Conservation (phyloP, 108 stramenopile species). For the Epithemia pelagica region DNA sequence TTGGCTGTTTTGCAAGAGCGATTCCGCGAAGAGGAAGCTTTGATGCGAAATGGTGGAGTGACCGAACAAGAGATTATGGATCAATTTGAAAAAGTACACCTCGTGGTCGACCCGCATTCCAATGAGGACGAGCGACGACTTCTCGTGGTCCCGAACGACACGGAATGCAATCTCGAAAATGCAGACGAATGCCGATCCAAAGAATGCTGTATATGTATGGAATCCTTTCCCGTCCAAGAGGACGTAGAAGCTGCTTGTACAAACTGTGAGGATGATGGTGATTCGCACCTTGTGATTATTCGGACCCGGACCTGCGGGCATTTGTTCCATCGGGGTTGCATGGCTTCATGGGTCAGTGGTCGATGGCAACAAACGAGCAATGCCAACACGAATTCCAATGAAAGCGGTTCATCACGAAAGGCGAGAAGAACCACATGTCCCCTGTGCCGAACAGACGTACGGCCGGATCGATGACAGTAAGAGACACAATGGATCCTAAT, state of each 20-base stretch:
- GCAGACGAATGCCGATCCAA: slow-evolving; percentile 15
- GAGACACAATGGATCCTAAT: background rate
- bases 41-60: slow-evolving; percentile 27
- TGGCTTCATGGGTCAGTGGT: slow-evolving; percentile 53
- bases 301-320: slow-evolving; percentile 47
- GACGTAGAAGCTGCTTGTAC: slow-evolving; percentile 6
- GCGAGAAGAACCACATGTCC: slow-evolving; percentile 49
- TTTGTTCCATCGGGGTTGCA: slow-evolving; percentile 42
- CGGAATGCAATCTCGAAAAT: background rate
- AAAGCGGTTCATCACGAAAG: slow-evolving; percentile 18
- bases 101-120: slow-evolving; percentile 14
- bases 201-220: slow-evolving; percentile 75
- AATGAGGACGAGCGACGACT: background rate
- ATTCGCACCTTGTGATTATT: slow-evolving; percentile 25
- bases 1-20: slow-evolving; percentile 43
- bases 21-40: slow-evolving; percentile 36
- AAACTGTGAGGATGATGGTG: slow-evolving; percentile 8
- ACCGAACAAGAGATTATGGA: slow-evolving; percentile 40
- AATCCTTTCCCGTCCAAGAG: slow-evolving; percentile 29
- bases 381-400: slow-evolving; percentile 7
- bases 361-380: slow-evolving; percentile 31
- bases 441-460: slow-evolving; percentile 46
- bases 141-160: background rate
- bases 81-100: slow-evolving; percentile 35
- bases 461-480: slow-evolving; percentile 7